Evolutionary conservation across 2,329 filamentous ascomycete genomes (phyloP).

Genomic region (Corynespora cassiicola): DNA sequence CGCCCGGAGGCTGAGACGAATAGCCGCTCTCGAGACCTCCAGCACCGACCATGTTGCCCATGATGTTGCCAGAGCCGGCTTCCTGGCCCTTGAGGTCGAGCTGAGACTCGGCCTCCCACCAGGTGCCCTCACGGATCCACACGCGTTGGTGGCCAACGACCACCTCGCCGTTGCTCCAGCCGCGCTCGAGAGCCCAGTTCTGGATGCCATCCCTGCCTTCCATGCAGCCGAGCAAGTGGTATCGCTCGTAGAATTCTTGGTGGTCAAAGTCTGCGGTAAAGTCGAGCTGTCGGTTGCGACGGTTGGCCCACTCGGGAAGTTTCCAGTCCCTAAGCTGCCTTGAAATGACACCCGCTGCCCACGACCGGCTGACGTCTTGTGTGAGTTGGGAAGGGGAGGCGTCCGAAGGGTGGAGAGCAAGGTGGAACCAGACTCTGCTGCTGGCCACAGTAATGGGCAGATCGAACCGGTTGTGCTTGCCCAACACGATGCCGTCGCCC

Average conservation of each 20-base stretch:
- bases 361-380: conserved; percentile 77
- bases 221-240: conserved; percentile 81
- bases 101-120: conserved; percentile 98
- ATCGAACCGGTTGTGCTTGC: conserved; percentile 79
- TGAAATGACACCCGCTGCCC: conserved; percentile 93
- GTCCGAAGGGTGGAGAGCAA: conserved; percentile 90
- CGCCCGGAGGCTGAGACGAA: conserved; percentile 64
- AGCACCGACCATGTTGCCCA: conserved; percentile 60
- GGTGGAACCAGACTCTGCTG: conserved; percentile 94
- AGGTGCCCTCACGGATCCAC: conserved; percentile 92
- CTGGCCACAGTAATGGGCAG: conserved; percentile 76
- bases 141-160: conserved; percentile 88
- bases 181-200: conserved; percentile 90
- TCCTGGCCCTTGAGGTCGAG: conserved; percentile 81
- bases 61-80: conserved; percentile 43
- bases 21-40: conserved; percentile 75
- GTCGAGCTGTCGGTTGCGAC: conserved; percentile 87
- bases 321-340: conserved; percentile 93
- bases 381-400: conserved; percentile 78
- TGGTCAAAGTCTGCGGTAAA: conserved; percentile 97
- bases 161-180: conserved; percentile 98
- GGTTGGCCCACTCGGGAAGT: conserved; percentile 94
- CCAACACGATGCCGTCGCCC: conserved; percentile 80
- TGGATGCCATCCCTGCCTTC: conserved; percentile 93
- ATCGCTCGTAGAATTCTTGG: conserved; percentile 88